Percentiles rank a stretch among this genome's conserved stretches.
These are phyloP conservation scores for Bruguiera gymnorhiza DNA, from an alignment of 345 rosid genomes.

Conservation along the genomic window DNA sequence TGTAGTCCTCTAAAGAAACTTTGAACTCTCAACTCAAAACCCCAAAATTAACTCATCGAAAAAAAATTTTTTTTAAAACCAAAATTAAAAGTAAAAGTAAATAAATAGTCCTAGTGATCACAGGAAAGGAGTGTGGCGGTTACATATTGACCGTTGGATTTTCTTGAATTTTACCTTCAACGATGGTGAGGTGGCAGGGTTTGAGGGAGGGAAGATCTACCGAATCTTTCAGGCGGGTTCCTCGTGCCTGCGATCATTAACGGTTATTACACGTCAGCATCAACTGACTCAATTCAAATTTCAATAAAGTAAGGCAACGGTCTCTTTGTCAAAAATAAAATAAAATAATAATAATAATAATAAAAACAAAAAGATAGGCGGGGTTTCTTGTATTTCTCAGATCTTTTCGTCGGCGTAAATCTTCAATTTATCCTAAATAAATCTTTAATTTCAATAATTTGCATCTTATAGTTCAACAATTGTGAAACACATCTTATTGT, in stretches of 20 bases:
- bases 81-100: too few relatives aligned
- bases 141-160: slow-evolving; percentile 19
- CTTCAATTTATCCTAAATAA: too few relatives aligned
- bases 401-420: too few relatives aligned
- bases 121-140: not conserved
- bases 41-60: not conserved
- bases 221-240: slow-evolving; percentile 72
- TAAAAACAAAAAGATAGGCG: too few relatives aligned
- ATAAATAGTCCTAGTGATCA: not conserved
- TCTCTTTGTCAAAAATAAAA: too few relatives aligned
- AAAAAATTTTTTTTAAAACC: not conserved
- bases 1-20: slow-evolving; percentile 27
- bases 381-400: too few relatives aligned
- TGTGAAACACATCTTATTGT: too few relatives aligned
- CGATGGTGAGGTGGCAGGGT: slow-evolving; percentile 77
- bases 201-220: slow-evolving; percentile 78
- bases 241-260: slow-evolving; percentile 53
- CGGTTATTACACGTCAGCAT: not conserved
- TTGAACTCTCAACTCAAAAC: not conserved
- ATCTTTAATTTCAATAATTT: too few relatives aligned
- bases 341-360: too few relatives aligned
- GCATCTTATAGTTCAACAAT: too few relatives aligned
- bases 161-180: slow-evolving; percentile 42
- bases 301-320: too few relatives aligned
- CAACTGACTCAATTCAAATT: too few relatives aligned